Evolutionary conservation across 345 rosid species (phyloP), one percentile per base, ranked within the genome.

Genomic region (Orychophragmus violaceus): DNA sequence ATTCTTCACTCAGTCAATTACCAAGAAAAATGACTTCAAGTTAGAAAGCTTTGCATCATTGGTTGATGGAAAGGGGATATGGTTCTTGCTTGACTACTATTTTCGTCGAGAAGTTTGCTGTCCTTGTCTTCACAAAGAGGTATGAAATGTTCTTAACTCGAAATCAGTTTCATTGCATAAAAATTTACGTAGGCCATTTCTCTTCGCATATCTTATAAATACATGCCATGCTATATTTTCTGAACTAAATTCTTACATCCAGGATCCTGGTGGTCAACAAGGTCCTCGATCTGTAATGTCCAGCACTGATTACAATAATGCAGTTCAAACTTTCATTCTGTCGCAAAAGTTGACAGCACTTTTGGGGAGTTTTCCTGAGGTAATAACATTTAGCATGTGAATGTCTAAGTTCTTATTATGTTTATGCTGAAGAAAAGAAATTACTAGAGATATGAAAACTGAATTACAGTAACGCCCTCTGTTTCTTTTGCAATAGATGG

Each of bases 1-100:
- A 64, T 33, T 68, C 33, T 52, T 32, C 56, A 54, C 80, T 69
- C 82, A 93, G 98, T 88, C 88, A 74, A 76, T 90, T 32, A 78
- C 96, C 19, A 69, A 63, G 59, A 80, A 77, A 45, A 84, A 88
- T 75, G 83, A 90, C 61, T 66, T 79, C 74, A 44, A 76, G 62
- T 53, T 86, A 59, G 84, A 80, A 29, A 67, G 66, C 55, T 77
- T 86, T 74, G 64, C 81, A 62, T 84, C 96, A 60, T 37, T 90
- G 77, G 81, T 77, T 48, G 91, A 93, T 68, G 98, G 98, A 68
- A 88, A 82, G 83, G 96, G 94, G 72, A 76, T 93, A 58, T 93
- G 97, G 98, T 93, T 94, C 79, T 76, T 93, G 80, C 97, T 93
- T 70, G 97, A 93, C 74, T 82, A 76, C 81, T 93, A 90, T 77